phyloP scores from a whole-genome alignment of 1,284 basidiomycete species.

The Pterulicium gracile region DNA sequence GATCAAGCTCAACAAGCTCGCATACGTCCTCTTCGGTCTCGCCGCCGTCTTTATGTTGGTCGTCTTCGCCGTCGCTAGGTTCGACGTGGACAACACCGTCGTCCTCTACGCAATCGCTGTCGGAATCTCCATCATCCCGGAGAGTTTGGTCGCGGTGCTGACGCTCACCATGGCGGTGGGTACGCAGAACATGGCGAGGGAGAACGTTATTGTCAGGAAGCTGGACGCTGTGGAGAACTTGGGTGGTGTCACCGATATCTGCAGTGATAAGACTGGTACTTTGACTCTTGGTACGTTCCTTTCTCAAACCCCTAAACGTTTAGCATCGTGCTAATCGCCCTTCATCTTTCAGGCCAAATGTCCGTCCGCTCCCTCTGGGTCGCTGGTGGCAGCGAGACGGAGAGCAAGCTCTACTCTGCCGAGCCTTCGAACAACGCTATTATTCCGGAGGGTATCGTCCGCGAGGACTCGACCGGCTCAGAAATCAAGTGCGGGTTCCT shows the following conservation, averaged over 20 bases:
- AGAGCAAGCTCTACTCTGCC: slow-evolving; percentile 17
- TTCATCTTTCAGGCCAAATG: slow-evolving; percentile 27
- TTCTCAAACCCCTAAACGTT: background rate
- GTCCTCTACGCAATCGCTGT: slow-evolving; percentile 15
- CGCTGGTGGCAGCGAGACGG: slow-evolving; percentile 19
- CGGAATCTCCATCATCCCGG: slow-evolving; percentile 18
- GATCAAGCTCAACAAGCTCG: background rate
- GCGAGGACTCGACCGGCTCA: slow-evolving; percentile 12
- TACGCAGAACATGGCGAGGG: slow-evolving; percentile 29
- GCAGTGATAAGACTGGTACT: slow-evolving; percentile 60
- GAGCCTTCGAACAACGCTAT: slow-evolving; percentile 21
- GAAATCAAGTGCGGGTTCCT: slow-evolving; percentile 12
- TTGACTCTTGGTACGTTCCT: slow-evolving; percentile 31
- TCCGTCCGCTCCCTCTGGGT: slow-evolving; percentile 49
- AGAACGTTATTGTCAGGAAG: slow-evolving; percentile 26
- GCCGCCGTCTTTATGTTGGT: background rate
- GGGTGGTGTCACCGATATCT: slow-evolving; percentile 28
- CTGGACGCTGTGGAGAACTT: slow-evolving; percentile 33
- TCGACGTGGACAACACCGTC: background rate
- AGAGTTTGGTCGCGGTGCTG: slow-evolving; percentile 16
- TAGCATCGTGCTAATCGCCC: background rate
- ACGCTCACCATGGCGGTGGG: slow-evolving; percentile 25
- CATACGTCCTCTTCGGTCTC: background rate
- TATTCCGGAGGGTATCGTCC: slow-evolving; percentile 19
- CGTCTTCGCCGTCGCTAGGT: background rate